Percentiles rank a stretch among this genome's conserved stretches.
Evolutionary conservation across 2,329 filamentous ascomycete species (phyloP).

Genomic region (Scortechinia acanthostroma): DNA sequence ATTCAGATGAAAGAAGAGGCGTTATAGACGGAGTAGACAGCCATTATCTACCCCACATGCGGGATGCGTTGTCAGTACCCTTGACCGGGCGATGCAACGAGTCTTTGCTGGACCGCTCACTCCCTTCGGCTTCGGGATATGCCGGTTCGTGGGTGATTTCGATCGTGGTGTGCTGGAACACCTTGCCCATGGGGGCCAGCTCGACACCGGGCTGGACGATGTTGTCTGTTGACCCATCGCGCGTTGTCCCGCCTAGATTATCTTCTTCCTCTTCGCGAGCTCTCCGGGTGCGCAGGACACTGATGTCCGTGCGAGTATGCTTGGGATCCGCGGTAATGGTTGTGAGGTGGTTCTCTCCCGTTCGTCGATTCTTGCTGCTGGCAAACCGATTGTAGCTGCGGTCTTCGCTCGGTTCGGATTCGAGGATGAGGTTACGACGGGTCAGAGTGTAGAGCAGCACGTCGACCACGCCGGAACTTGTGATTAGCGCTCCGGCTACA

Average conservation of each 20-base stretch:
- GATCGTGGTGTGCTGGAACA: constrained; percentile 1
- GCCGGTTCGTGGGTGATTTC: not conserved
- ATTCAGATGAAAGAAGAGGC: too few species aligned
- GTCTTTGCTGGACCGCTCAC: not conserved
- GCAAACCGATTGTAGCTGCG: not conserved
- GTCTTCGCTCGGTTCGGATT: constrained; percentile 4
- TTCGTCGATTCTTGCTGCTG: not conserved
- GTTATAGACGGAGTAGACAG: too few species aligned
- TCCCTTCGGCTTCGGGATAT: not conserved
- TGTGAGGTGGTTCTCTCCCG: not conserved
- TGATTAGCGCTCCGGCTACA: constrained; percentile 17
- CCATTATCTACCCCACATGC: not conserved
- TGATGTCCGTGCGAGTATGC: not conserved
- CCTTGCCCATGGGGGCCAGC: constrained; percentile 1
- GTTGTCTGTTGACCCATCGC: constrained; percentile 1
- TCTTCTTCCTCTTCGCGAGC: not conserved
- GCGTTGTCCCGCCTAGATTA: too few species aligned
- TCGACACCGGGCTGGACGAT: constrained; percentile 1
- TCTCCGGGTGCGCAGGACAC: not conserved
- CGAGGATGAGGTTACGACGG: constrained; percentile 21
- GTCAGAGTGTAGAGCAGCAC: constrained; percentile 29
- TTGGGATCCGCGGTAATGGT: not conserved
- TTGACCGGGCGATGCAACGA: not conserved
- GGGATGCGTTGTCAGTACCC: not conserved
- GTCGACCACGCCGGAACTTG: constrained; percentile 32